Conservation (phyloP, 1,284 basidiomycete species). For the Pisolithus thermaeus region DNA sequence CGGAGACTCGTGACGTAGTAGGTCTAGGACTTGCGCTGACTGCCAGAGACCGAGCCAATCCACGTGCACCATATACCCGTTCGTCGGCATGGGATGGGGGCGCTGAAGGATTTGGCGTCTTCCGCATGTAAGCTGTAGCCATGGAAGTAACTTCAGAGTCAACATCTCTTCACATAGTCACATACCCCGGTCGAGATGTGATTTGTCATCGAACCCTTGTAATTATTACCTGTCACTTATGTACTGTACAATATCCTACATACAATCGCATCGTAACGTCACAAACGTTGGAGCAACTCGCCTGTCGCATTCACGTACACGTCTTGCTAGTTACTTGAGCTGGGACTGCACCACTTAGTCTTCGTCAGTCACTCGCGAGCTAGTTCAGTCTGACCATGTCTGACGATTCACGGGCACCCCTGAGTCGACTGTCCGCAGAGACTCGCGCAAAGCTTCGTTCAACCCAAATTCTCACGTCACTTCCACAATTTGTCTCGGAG, state of each 20-base stretch:
- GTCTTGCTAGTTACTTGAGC: background rate
- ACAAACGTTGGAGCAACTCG: background rate
- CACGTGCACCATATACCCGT: slow-evolving; percentile 12
- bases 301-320: background rate
- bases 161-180: background rate
- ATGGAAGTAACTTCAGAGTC: background rate
- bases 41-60: slow-evolving; percentile 35
- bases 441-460: slow-evolving; percentile 72
- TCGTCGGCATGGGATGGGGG: slow-evolving; percentile 68
- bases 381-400: slow-evolving; percentile 12
- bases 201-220: no score
- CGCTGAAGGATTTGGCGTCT: slow-evolving; percentile 78
- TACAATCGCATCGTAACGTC: background rate
- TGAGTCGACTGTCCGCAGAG: slow-evolving; percentile 38
- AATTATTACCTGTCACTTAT: no score
- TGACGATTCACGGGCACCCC: slow-evolving; percentile 6
- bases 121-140: slow-evolving; percentile 65
- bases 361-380: background rate
- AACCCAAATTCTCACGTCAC: slow-evolving; percentile 74
- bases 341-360: background rate
- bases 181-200: no score
- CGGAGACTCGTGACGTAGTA: slow-evolving; percentile 85
- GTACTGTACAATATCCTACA: background rate
- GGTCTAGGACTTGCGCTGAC: slow-evolving; percentile 81
- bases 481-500: slow-evolving; percentile 75